Conservation (phyloP, 1,139 yeast genomes). For the Saccharomycopsis hybrid region DNA sequence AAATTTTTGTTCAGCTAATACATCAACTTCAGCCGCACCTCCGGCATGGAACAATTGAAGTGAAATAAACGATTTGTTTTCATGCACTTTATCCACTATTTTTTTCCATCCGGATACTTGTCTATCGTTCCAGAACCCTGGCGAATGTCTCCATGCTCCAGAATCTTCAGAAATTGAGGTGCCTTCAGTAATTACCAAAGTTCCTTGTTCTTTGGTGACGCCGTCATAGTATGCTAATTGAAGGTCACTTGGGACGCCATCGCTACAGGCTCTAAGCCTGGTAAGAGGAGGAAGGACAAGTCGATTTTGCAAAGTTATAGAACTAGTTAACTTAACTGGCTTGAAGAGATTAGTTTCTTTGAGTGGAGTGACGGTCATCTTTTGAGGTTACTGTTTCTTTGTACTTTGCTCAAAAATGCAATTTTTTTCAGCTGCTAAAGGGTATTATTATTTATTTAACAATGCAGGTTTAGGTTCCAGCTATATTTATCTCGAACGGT, state of each 20-base stretch:
- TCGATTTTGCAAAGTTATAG: constrained; percentile 33
- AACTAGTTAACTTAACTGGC: constrained; percentile 42
- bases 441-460: too few relatives aligned
- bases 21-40: constrained; percentile 29
- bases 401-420: too few relatives aligned
- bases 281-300: constrained; percentile 49
- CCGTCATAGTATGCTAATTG: constrained; percentile 32
- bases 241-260: constrained; percentile 23
- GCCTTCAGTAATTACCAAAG: constrained; percentile 34
- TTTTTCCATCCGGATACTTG: constrained; percentile 35
- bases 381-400: background rate
- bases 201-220: constrained; percentile 32
- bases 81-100: constrained; percentile 33
- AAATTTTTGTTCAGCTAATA: constrained; percentile 26
- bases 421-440: too few relatives aligned
- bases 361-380: background rate
- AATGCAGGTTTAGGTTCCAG: too few relatives aligned
- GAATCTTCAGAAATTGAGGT: constrained; percentile 36
- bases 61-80: constrained; percentile 30
- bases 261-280: constrained; percentile 37
- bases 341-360: constrained; percentile 38
- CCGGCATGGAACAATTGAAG: constrained; percentile 39
- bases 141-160: constrained; percentile 35
- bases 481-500: too few relatives aligned
- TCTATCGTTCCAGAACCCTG: constrained; percentile 41